Base-by-base conservation (phyloP, 2,329 filamentous ascomycete species). In the Colletotrichum lupini region DNA sequence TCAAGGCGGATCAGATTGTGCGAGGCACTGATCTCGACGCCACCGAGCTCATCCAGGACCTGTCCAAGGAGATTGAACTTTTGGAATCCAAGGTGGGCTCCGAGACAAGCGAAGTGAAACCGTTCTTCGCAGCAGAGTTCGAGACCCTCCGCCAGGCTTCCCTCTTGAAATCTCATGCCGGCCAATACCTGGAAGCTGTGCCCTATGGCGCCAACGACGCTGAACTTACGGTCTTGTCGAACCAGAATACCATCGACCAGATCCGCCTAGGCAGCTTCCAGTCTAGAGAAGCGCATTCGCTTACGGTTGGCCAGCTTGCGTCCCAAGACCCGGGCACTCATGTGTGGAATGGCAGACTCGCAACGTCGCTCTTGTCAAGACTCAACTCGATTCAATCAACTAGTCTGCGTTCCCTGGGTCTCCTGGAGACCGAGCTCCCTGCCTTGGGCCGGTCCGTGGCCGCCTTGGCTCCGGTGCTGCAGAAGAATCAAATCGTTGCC, bases 371-470 rank as follows among this genome's bases (percentile, higher is more conserved):
- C 4, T 83, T 94, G 76, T 83, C 84, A 16, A 91, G 88, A 76
- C 81, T 93, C 59, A 83, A 87, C 63, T 82, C 80, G 1, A 80
- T 91, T 22, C 82, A 83, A 14, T 83, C 86, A 28, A 89, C 92
- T 0, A 88, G 84, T 58, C 82, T 95, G 52, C 87, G 87, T 58
- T 89, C 91, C 55, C 82, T 95, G 60, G 86, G 88, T 57, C 85
- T 92, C 22, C 84, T 95, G 0, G 91, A 93, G 80, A 84, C 86
- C 1, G 93, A 95, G 78, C 82, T 94, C 62, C 90, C 91, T 9
- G 83, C 88, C 3, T 83, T 94, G 72, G 90, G 89, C 11, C 85
- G 86, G 57, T 87, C 90, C 68, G 77, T 93, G 30, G 82, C 87
- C 60, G 79, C 82, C 46, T 85, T 89, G 72, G 87, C 86, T 67